Conservation (phyloP, 768 basidiomycete species). For the Tylopilus felleus region DNA sequence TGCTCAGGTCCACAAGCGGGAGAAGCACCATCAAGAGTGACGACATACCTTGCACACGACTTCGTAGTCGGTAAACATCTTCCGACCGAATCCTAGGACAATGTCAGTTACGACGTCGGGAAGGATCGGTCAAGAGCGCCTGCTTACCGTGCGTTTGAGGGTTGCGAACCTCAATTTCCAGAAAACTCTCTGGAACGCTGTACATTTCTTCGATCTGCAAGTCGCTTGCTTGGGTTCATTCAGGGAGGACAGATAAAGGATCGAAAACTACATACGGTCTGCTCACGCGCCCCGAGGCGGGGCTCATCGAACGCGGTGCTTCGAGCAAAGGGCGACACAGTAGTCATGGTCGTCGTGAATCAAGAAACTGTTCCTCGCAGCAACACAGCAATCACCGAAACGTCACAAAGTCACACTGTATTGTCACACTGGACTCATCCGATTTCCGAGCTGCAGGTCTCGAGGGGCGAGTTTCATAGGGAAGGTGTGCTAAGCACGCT, state of each 20-base stretch:
- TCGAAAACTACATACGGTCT: conserved; percentile 43
- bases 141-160: conserved; percentile 89
- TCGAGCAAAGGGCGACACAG: conserved; percentile 60
- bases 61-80: conserved; percentile 99
- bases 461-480: no score
- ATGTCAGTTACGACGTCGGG: background rate
- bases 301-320: conserved; percentile 55
- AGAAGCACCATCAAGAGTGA: background rate
- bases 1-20: conserved; percentile 3
- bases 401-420: conserved; percentile 25
- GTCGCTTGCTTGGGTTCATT: conserved; percentile 34
- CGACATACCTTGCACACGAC: conserved; percentile 84
- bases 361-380: conserved; percentile 18
- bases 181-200: conserved; percentile 91
- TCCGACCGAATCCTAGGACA: conserved; percentile 76
- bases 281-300: conserved; percentile 47
- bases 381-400: conserved; percentile 16
- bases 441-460: no score
- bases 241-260: conserved; percentile 13
- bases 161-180: conserved; percentile 96
- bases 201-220: conserved; percentile 96
- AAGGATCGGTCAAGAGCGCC: background rate
- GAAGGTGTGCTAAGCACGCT: no score
- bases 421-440: conserved; percentile 35
- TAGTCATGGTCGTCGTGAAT: conserved; percentile 29